phyloP scores from a whole-genome alignment of 345 rosid genomes.

The Camelina sativa region DNA sequence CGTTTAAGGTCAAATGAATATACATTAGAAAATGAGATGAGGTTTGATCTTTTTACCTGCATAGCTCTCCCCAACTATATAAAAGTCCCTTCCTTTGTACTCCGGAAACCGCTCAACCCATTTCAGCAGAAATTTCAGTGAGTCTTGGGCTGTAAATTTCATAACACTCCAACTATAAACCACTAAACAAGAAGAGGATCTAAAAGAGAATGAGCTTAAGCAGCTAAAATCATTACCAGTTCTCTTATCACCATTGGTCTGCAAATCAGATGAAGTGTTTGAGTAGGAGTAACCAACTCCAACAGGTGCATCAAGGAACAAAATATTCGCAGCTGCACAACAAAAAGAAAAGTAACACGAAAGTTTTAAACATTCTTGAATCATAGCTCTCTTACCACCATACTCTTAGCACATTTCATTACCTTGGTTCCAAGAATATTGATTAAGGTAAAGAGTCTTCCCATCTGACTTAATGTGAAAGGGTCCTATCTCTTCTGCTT shows the following conservation, averaged over 20 bases:
- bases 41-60: constrained; percentile 55
- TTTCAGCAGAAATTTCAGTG: constrained; percentile 68
- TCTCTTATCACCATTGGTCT: constrained; percentile 57
- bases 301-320: constrained; percentile 90
- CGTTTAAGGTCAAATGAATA: not conserved
- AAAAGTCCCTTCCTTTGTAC: constrained; percentile 86
- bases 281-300: constrained; percentile 96
- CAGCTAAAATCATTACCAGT: constrained; percentile 58
- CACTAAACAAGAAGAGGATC: constrained; percentile 11
- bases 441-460: constrained; percentile 75
- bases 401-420: constrained; percentile 11
- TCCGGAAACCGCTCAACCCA: constrained; percentile 96
- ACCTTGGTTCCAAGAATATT: constrained; percentile 96
- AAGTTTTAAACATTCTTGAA: constrained; percentile 13
- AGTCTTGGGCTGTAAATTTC: constrained; percentile 69
- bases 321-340: constrained; percentile 75
- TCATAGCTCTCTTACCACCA: constrained; percentile 5
- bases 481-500: constrained; percentile 94
- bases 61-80: constrained; percentile 88
- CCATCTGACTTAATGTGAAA: constrained; percentile 84
- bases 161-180: constrained; percentile 27
- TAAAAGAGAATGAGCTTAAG: constrained; percentile 29
- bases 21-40: not conserved
- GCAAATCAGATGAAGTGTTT: constrained; percentile 73
- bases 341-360: not conserved